phyloP scores from a whole-genome alignment of 2,329 filamentous ascomycete species.

The Sarocladium strictum region DNA sequence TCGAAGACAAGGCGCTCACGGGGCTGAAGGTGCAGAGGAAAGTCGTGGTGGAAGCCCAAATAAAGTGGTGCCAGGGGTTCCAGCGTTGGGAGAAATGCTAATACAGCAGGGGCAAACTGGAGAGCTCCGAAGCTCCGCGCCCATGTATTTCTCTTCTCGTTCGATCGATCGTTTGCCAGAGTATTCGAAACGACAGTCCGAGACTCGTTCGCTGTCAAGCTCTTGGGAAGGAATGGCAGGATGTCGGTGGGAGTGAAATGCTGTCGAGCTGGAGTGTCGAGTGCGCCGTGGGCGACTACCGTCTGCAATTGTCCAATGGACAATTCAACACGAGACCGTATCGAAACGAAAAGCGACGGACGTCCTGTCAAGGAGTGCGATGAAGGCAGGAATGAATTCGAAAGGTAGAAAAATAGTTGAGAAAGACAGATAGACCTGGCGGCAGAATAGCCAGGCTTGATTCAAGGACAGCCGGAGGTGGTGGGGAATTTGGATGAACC shows the following conservation, averaged over 20 bases:
- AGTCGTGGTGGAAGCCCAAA: neutral
- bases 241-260: neutral
- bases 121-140: neutral
- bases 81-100: neutral
- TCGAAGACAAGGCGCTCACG: conserved; percentile 2
- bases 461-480: neutral
- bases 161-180: neutral
- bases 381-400: neutral
- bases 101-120: neutral
- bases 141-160: neutral
- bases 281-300: neutral
- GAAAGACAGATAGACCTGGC: neutral
- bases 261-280: neutral
- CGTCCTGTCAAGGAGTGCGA: neutral
- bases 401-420: neutral
- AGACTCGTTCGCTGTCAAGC: neutral
- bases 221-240: neutral
- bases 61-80: neutral
- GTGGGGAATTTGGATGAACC: neutral
- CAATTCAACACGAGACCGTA: neutral
- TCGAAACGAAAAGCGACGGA: neutral
- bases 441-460: neutral
- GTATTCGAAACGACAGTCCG: neutral
- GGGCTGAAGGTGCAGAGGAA: neutral
- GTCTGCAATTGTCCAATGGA: neutral